Evolutionary conservation across 2,329 filamentous ascomycete genomes (phyloP).

Genomic region (Drechslera avenae): DNA sequence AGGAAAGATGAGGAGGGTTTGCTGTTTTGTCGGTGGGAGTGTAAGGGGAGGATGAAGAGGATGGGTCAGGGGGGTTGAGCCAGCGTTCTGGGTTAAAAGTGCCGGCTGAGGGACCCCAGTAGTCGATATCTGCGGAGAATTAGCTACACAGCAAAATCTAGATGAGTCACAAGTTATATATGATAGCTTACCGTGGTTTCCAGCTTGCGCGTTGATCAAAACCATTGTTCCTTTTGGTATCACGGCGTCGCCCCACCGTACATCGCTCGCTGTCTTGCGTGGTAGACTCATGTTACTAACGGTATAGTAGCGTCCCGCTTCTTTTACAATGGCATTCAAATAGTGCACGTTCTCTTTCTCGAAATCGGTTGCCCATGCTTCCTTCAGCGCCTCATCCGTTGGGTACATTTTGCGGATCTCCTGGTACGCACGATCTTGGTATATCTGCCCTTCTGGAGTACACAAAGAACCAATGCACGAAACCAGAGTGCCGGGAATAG

Average conservation of each 20-base stretch:
- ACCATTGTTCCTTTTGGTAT: conserved; percentile 61
- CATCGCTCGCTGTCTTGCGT: conserved; percentile 56
- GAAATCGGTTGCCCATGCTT: conserved; percentile 55
- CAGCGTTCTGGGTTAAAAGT: conserved; percentile 58
- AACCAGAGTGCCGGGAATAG: conserved; percentile 60
- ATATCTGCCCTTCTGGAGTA: conserved; percentile 56
- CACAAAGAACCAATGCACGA: conserved; percentile 58
- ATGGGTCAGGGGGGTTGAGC: conserved; percentile 36
- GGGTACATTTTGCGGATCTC: conserved; percentile 58
- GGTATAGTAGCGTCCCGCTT: conserved; percentile 60
- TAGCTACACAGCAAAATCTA: no score
- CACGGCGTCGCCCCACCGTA: conserved; percentile 58
- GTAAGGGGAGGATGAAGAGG: not conserved
- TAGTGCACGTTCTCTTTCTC: conserved; percentile 58
- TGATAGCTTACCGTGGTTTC: conserved; percentile 54
- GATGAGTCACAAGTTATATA: no score
- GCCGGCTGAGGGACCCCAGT: conserved; percentile 55
- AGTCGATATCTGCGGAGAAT: conserved; percentile 50
- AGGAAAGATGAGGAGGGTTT: conserved; percentile 52
- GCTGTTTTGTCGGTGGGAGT: not conserved
- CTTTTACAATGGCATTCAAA: conserved; percentile 56
- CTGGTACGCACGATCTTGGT: conserved; percentile 59
- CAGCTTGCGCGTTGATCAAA: conserved; percentile 61
- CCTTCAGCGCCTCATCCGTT: conserved; percentile 41
- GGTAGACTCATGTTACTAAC: conserved; percentile 60